Conservation (phyloP, 1,139 yeast species). For the Suhomyces wounanorum region DNA sequence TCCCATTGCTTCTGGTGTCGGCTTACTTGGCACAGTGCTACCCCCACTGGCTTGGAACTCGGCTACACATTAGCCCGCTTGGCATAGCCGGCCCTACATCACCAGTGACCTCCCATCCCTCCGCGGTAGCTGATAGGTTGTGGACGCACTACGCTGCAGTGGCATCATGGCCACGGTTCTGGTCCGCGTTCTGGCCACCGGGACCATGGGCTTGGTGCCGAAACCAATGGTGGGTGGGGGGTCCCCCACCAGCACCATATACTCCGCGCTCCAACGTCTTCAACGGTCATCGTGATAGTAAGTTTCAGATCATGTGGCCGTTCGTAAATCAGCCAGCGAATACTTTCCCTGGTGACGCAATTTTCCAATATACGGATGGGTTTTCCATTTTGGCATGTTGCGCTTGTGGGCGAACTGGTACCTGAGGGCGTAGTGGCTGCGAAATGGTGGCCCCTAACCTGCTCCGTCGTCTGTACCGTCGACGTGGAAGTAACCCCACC, state of each 20-base stretch:
- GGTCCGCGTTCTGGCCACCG: no score
- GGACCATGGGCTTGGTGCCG: background rate
- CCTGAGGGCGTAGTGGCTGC: constrained; percentile 5
- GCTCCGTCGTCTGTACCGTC: background rate
- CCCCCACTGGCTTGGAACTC: background rate
- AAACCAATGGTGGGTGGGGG: no score
- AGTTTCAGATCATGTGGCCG: constrained; percentile 8
- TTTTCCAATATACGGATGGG: constrained; percentile 1
- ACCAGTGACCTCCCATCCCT: background rate
- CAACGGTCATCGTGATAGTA: constrained; percentile 3
- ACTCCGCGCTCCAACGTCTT: constrained; percentile 2
- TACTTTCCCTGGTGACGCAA: background rate
- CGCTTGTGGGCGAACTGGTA: constrained; percentile 2
- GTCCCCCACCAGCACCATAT: background rate
- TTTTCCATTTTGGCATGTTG: constrained; percentile 1
- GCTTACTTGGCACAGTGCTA: background rate
- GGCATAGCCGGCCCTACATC: background rate
- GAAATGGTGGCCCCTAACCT: constrained; percentile 1
- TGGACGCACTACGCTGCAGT: no score
- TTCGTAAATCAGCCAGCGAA: constrained; percentile 8
- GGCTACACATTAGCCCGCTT: background rate
- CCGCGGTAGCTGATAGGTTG: background rate
- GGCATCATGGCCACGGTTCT: no score
- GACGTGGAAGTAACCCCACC: background rate
- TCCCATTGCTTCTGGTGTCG: background rate